Evolutionary conservation across 2,329 filamentous ascomycete genomes (phyloP).

Genomic region (Bimuria novae-zelandiae): DNA sequence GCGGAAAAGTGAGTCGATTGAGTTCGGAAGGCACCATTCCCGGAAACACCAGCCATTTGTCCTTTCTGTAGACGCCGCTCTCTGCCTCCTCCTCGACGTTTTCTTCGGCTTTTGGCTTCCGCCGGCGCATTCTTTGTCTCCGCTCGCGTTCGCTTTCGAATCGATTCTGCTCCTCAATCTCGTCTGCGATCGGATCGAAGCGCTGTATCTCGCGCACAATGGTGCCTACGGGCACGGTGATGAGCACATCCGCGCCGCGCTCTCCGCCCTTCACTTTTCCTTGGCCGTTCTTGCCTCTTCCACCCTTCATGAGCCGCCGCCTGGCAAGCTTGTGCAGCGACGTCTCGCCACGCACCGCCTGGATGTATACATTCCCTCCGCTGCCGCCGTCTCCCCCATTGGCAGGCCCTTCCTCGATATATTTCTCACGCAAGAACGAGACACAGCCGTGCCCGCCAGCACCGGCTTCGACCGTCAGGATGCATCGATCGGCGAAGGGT

Average conservation of each 20-base stretch:
- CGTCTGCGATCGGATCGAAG: conserved; percentile 75
- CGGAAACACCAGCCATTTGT: conserved; percentile 87
- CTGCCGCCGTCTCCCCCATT: conserved; percentile 94
- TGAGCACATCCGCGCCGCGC: conserved; percentile 82
- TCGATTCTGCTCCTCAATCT: conserved; percentile 52
- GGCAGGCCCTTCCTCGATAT: conserved; percentile 82
- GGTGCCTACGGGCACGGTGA: conserved; percentile 91
- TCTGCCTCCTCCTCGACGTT: conserved; percentile 37
- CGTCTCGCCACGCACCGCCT: conserved; percentile 87
- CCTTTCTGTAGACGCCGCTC: conserved; percentile 53
- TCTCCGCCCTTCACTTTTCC: conserved; percentile 75
- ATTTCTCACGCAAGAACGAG: conserved; percentile 91
- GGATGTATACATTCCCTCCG: conserved; percentile 92
- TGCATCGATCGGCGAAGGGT: conserved; percentile 85
- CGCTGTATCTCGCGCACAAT: conserved; percentile 82
- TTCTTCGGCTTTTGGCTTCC: conserved; percentile 30
- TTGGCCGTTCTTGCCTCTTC: conserved; percentile 76
- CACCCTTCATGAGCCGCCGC: conserved; percentile 73
- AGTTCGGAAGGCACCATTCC: conserved; percentile 75
- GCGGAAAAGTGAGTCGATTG: conserved; percentile 62
- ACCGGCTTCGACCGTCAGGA: conserved; percentile 76
- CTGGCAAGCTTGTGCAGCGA: conserved; percentile 90
- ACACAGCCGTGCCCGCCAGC: conserved; percentile 89
- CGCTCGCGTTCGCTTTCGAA: conserved; percentile 20
- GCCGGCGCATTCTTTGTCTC: conserved; percentile 10